phyloP scores from a whole-genome alignment of 1,284 basidiomycete genomes.

The Cystobasidium sp. region DNA sequence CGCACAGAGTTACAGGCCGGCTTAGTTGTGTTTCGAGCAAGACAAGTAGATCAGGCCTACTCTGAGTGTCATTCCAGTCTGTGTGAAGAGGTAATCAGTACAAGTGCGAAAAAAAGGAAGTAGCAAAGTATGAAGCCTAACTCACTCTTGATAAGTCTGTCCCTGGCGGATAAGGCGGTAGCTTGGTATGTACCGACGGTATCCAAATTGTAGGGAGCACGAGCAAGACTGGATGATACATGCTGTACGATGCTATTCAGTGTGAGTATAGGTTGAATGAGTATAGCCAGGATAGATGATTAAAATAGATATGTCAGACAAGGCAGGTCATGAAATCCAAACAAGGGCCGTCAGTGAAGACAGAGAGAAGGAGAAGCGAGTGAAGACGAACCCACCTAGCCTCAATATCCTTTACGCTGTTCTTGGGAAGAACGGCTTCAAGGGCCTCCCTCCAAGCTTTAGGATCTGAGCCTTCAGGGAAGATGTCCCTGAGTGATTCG shows the following conservation, averaged over 20 bases:
- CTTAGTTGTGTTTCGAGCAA: too few species aligned
- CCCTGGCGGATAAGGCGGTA: slow-evolving; percentile 73
- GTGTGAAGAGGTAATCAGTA: background rate
- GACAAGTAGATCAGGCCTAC: slow-evolving; percentile 32
- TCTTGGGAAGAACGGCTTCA: slow-evolving; percentile 30
- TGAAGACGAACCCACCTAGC: slow-evolving; percentile 1
- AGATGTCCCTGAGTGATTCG: slow-evolving; percentile 47
- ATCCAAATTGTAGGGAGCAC: slow-evolving; percentile 78
- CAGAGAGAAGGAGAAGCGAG: background rate
- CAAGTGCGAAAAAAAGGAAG: background rate
- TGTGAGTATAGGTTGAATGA: background rate
- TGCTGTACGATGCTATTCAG: slow-evolving; percentile 58
- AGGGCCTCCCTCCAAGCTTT: slow-evolving; percentile 49
- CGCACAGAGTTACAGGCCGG: too few species aligned
- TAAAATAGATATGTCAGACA: slow-evolving; percentile 2
- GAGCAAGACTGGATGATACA: slow-evolving; percentile 80
- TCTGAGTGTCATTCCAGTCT: slow-evolving; percentile 44
- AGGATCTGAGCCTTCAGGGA: slow-evolving; percentile 47
- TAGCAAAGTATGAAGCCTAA: background rate
- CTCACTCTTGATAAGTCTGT: slow-evolving; percentile 68
- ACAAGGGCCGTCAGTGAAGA: background rate
- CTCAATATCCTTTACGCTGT: slow-evolving; percentile 32
- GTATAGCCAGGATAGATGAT: too few species aligned
- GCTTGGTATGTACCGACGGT: slow-evolving; percentile 69
- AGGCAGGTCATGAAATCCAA: background rate